Evolutionary conservation across 108 stramenopile species (phyloP), one percentile per base, ranked within the genome.

Genomic region (Conticribra weissflogii): DNA sequence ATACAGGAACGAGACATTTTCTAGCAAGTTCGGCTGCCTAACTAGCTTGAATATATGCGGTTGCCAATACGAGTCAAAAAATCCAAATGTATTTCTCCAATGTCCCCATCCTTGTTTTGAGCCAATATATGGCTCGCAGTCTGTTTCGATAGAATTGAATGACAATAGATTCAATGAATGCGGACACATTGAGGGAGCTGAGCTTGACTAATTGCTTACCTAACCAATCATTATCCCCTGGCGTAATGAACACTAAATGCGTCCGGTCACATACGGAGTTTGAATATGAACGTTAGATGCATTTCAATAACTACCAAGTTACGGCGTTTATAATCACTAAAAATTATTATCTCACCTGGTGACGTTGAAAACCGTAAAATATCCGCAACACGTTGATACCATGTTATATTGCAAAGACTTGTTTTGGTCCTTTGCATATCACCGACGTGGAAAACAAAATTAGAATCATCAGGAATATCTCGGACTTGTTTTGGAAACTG

Each of bases 191-290:
- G 18, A n/a, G 22, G 17, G 14, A 5, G 19, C 14, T 22, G 36
- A 47, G 25, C 5, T 1, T 48, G 2, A 23, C 5, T 27, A 29
- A 24, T 34, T 1, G 48, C 61, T 62, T 19, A 62, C 61, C 46
- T 27, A 62, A 46, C 46, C 61, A 62, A 18, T 54, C 66, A 30
- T 66, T 66, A 25, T 66, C 53, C 17, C 66, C 53, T 0, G 66
- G 66, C 7, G 55, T 54, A 24, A 66, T 66, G 31, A 66, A 66
- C 28, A 66, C 66, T n/a, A n/a, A n/a, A n/a, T n/a, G n/a, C n/a
- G n/a, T n/a, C n/a, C n/a, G n/a, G n/a, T n/a, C n/a, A n/a, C n/a
- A n/a, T n/a, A n/a, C n/a, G n/a, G n/a, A n/a, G n/a, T n/a, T n/a
- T n/a, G n/a, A n/a, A n/a, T n/a, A n/a, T n/a, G n/a, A n/a, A n/a